Conservation (phyloP, 179 eudicot genomes). For the Beta macrorhiza region DNA sequence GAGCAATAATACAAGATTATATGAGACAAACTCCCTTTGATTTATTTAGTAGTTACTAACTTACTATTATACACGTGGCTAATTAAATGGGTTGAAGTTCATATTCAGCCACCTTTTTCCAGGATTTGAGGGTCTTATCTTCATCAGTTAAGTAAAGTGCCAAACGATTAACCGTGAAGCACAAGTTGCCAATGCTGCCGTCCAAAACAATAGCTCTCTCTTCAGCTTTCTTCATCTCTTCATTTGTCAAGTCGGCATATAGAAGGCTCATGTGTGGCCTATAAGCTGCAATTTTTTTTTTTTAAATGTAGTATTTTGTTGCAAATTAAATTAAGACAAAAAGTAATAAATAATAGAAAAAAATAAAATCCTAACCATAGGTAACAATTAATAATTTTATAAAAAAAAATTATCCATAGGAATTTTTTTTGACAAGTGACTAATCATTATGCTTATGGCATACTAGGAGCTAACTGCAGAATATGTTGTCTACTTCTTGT, state of each 20-base stretch:
- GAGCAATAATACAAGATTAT: too few relatives aligned
- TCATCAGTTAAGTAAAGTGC: conserved; percentile 78
- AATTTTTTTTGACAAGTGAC: too few relatives aligned
- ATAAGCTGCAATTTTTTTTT: conserved; percentile 56
- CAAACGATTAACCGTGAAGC: conserved; percentile 58
- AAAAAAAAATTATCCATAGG: too few relatives aligned
- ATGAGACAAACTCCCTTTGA: too few relatives aligned
- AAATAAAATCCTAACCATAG: too few relatives aligned
- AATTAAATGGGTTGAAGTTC: conserved; percentile 34
- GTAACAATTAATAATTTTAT: too few relatives aligned
- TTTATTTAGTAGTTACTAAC: too few relatives aligned
- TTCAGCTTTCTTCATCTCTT: conserved; percentile 74
- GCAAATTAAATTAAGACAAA: background rate
- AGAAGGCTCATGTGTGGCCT: conserved; percentile 95
- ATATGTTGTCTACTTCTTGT: too few relatives aligned
- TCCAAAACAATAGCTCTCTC: conserved; percentile 67
- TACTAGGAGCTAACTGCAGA: too few relatives aligned
- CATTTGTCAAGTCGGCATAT: conserved; percentile 70
- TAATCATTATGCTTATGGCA: too few relatives aligned
- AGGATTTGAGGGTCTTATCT: conserved; percentile 82
- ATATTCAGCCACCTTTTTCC: conserved; percentile 73
- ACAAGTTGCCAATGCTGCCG: conserved; percentile 49
- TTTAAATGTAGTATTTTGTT: background rate
- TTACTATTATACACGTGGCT: background rate
- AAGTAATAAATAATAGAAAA: too few relatives aligned